Conservation (phyloP, 148 eudicot species). For the Polygonum maritimum region DNA sequence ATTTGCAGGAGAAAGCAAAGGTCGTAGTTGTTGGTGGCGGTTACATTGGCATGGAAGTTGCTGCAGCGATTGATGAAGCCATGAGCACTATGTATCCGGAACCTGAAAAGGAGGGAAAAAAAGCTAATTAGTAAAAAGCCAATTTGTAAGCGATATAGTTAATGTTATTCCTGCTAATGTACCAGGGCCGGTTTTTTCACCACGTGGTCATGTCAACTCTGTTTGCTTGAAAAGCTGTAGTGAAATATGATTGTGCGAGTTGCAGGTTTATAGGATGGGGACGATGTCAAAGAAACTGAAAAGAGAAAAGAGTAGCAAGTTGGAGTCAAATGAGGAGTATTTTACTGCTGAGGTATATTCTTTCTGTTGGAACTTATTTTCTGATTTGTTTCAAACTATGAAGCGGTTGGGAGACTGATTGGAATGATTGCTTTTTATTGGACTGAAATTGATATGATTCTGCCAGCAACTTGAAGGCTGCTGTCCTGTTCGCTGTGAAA, state of each 20-base stretch:
- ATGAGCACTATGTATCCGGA: no score
- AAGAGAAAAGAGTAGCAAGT: neutral
- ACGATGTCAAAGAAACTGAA: neutral
- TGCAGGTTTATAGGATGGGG: slow-evolving; percentile 4
- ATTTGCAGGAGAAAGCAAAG: slow-evolving; percentile 68
- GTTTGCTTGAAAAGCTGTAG: no score
- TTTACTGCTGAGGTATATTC: neutral
- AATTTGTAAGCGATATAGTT: no score
- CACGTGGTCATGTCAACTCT: no score
- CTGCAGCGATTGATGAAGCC: no score
- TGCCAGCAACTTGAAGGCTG: slow-evolving; percentile 77
- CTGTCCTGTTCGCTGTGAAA: slow-evolving; percentile 77
- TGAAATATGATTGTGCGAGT: neutral
- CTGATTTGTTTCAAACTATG: neutral
- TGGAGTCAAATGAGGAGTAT: neutral
- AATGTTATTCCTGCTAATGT: no score
- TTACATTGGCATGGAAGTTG: slow-evolving; percentile 99
- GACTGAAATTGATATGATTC: slow-evolving; percentile 80
- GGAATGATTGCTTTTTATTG: slow-evolving; percentile 28
- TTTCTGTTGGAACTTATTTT: neutral
- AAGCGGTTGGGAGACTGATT: neutral
- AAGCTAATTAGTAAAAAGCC: no score
- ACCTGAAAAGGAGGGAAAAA: no score
- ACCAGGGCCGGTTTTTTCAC: no score
- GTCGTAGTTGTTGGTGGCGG: slow-evolving; percentile 97